A percentile compares a stretch with the other conserved stretches of the same genome.
phyloP scores from a whole-genome alignment of 2,329 filamentous ascomycete species.

The Penicillium sp. region DNA sequence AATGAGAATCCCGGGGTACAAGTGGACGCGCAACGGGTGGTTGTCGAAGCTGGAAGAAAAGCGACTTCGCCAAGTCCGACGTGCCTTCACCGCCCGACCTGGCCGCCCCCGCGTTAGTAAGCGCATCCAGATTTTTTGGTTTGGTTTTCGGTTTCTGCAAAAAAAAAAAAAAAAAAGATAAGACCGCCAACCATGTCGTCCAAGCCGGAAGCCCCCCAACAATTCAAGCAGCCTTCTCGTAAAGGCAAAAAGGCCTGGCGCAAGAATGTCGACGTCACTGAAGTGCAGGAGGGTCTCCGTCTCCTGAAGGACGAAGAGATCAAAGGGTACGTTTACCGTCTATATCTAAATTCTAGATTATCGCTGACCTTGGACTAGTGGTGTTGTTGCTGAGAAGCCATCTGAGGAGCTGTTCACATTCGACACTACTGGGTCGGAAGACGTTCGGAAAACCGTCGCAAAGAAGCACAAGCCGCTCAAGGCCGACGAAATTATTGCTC shows the following conservation, averaged over 20 bases:
- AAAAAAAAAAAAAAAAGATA: constrained; percentile 30
- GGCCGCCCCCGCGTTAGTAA: constrained; percentile 33
- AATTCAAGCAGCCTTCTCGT: constrained; percentile 83
- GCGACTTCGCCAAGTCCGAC: constrained; percentile 26
- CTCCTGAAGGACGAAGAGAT: constrained; percentile 86
- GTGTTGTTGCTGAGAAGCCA: constrained; percentile 77
- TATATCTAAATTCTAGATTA: constrained; percentile 1
- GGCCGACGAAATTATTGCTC: constrained; percentile 85
- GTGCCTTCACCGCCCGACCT: constrained; percentile 23
- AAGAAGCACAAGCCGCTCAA: constrained; percentile 76
- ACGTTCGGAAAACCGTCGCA: constrained; percentile 63
- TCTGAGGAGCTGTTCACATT: constrained; percentile 82
- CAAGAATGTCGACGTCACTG: constrained; percentile 92
- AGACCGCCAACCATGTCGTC: constrained; percentile 34
- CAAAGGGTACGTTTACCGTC: constrained; percentile 61
- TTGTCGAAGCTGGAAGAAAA: constrained; percentile 22
- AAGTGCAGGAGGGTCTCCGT: constrained; percentile 79
- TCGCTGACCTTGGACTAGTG: constrained; percentile 53
- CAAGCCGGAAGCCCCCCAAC: constrained; percentile 62
- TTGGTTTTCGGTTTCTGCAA: constrained; percentile 14
- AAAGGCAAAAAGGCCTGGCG: constrained; percentile 99
- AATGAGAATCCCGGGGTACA: constrained; percentile 15
- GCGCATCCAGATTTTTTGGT: constrained; percentile 33
- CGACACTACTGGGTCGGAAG: constrained; percentile 69
- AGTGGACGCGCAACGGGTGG: constrained; percentile 24